Evolutionary conservation across 2,329 filamentous ascomycete species (phyloP), one percentile per base, ranked within the genome.

Genomic region (Pseudogymnoascus destructans): DNA sequence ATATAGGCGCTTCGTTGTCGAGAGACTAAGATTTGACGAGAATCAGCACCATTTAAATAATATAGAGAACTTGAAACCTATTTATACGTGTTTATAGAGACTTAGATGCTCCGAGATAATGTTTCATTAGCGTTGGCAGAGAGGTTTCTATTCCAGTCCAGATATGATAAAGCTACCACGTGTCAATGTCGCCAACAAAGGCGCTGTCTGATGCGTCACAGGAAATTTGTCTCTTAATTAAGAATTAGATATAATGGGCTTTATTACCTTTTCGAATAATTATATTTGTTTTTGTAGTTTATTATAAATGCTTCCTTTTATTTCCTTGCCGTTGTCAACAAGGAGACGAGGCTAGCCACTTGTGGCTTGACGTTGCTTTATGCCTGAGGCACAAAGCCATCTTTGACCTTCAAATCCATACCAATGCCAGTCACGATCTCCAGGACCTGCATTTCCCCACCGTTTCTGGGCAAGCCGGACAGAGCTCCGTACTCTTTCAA

Each of bases 341-440:
- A 52, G 25, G 25, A 30, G 25, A 52, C 46, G 46, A 30, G 25
- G 15, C 25, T 52, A 30, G 46, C 11, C 25, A 52, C 23, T 30
- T 52, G 46, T 52, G 46, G 32, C 46, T 52, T 52, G 46, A 25
- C 46, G 23, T 5, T 30, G 1, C 46, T 52, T 52, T 17, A 19
- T 52, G 46, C 46, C 46, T 52, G 25, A 52, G 46, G 46, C 46
- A 52, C 10, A 19, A 52, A 52, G 46, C 25, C 46, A 52, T 52
- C 46, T 52, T 52, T 52, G 46, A 52, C 46, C 46, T 52, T 52
- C 46, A 52, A 52, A 52, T 52, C 46, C 46, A 52, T 52, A 52
- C 25, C 46, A 52, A 32, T 52, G 46, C 46, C 46, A 52, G 46
- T 52, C n/a, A 30, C 46, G 46, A 52, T 52, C 46, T 52, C 46